These are phyloP conservation scores for Diaporthe longicolla DNA, from an alignment of 2,329 filamentous ascomycete genomes.

Conservation along the genomic window DNA sequence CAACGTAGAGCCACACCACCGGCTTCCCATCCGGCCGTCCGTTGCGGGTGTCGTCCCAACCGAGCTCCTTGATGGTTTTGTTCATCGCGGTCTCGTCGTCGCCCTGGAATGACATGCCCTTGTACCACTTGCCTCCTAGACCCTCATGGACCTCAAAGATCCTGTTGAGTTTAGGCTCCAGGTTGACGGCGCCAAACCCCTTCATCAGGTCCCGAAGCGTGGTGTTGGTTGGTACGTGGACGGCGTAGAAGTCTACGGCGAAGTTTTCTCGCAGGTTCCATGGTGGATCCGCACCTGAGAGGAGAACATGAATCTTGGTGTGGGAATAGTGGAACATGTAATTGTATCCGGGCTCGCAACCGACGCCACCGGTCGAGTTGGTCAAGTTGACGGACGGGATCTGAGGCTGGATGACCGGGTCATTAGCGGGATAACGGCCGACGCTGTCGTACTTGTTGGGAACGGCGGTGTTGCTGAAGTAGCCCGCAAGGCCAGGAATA, in stretches of 20 bases:
- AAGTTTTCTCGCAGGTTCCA: conserved; percentile 65
- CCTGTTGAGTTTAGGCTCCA: conserved; percentile 65
- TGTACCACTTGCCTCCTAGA: conserved; percentile 72
- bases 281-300: conserved; percentile 60
- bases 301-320: conserved; percentile 72
- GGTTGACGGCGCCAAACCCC: conserved; percentile 70
- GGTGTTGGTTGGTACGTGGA: conserved; percentile 66
- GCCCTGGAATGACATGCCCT: conserved; percentile 65
- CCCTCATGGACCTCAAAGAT: conserved; percentile 70
- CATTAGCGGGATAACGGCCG: conserved; percentile 57
- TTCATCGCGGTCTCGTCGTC: conserved; percentile 63
- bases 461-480: background rate
- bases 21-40: conserved; percentile 64
- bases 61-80: conserved; percentile 67
- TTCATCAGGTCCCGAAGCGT: conserved; percentile 70
- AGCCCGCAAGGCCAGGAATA: conserved; percentile 38
- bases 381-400: conserved; percentile 68
- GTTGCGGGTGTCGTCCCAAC: conserved; percentile 69
- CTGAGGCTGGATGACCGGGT: conserved; percentile 58
- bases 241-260: conserved; percentile 62
- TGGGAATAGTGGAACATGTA: conserved; percentile 72
- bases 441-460: conserved; percentile 45
- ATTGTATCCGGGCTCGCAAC: conserved; percentile 74
- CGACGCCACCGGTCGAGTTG: conserved; percentile 70
- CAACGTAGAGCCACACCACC: conserved; percentile 73